Percentiles rank a stretch among this genome's conserved stretches.
phyloP scores from a whole-genome alignment of 2,329 filamentous ascomycete species.

The Triangularia setosa region DNA sequence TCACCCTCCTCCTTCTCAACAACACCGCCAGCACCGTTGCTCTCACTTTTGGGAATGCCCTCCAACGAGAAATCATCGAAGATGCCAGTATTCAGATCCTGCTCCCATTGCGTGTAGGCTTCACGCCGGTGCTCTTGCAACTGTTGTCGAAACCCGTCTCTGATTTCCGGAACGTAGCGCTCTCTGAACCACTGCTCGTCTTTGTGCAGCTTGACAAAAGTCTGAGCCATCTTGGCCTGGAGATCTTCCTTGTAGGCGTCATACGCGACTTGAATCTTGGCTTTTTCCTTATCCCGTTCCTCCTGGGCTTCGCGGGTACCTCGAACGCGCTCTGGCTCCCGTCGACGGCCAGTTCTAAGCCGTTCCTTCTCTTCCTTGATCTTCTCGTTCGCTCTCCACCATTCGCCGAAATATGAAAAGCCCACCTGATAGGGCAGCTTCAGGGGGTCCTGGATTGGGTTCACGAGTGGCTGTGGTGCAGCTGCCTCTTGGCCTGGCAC shows the following conservation, averaged over 20 bases:
- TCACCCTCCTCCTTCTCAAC: conserved; percentile 96
- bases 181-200: conserved; percentile 98
- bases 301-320: conserved; percentile 64
- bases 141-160: conserved; percentile 68
- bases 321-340: conserved; percentile 59
- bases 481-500: conserved; percentile 66
- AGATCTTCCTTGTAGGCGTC: conserved; percentile 65
- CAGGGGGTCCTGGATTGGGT: conserved; percentile 69
- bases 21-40: conserved; percentile 77
- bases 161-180: conserved; percentile 80
- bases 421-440: conserved; percentile 75
- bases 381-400: conserved; percentile 79
- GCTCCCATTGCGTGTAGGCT: conserved; percentile 82
- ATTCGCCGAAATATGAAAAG: conserved; percentile 82
- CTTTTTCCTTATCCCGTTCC: conserved; percentile 74
- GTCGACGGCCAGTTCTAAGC: conserved; percentile 62
- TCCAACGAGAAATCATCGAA: conserved; percentile 96
- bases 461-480: conserved; percentile 47
- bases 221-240: conserved; percentile 75
- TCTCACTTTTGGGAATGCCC: conserved; percentile 89
- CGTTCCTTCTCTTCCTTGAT: conserved; percentile 80
- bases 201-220: conserved; percentile 89
- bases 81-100: conserved; percentile 74
- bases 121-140: conserved; percentile 76
- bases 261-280: conserved; percentile 69